Percentiles rank a stretch among this genome's conserved stretches.
Conservation (phyloP, 768 basidiomycete genomes). For the Lactarius trivialis region DNA sequence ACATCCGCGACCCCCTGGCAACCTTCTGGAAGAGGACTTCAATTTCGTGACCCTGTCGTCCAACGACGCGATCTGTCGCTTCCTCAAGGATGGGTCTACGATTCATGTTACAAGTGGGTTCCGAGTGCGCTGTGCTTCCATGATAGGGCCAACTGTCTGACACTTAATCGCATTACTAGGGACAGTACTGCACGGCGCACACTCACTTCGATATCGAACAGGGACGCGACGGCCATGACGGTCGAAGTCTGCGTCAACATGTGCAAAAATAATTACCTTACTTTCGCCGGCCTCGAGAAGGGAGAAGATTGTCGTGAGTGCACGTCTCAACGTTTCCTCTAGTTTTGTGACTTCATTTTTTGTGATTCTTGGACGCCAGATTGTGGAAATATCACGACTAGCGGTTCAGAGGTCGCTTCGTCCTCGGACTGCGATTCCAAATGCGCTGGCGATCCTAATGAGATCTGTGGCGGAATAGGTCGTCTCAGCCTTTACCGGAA, state of each 20-base stretch:
- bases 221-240: slow-evolving; percentile 52
- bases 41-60: too few species aligned
- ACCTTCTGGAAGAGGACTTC: too few species aligned
- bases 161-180: slow-evolving; percentile 35
- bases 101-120: slow-evolving; percentile 56
- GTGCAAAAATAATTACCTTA: slow-evolving; percentile 39
- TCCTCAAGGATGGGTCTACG: slow-evolving; percentile 48
- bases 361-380: slow-evolving; percentile 35
- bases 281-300: slow-evolving; percentile 69
- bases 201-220: slow-evolving; percentile 42
- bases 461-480: slow-evolving; percentile 55
- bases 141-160: slow-evolving; percentile 24
- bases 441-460: slow-evolving; percentile 53
- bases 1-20: too few species aligned
- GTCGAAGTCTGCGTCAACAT: slow-evolving; percentile 43
- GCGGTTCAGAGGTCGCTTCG: slow-evolving; percentile 40
- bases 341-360: not conserved
- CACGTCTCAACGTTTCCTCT: not conserved
- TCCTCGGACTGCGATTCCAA: slow-evolving; percentile 51
- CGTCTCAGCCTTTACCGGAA: slow-evolving; percentile 59
- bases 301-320: slow-evolving; percentile 54
- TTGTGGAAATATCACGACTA: slow-evolving; percentile 51
- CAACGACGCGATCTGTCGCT: slow-evolving; percentile 27
- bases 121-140: not conserved
- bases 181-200: slow-evolving; percentile 55